Evolutionary conservation across 768 basidiomycete species (phyloP), one percentile per base, ranked within the genome.

Genomic region (Leccinum olivaceopallidum): DNA sequence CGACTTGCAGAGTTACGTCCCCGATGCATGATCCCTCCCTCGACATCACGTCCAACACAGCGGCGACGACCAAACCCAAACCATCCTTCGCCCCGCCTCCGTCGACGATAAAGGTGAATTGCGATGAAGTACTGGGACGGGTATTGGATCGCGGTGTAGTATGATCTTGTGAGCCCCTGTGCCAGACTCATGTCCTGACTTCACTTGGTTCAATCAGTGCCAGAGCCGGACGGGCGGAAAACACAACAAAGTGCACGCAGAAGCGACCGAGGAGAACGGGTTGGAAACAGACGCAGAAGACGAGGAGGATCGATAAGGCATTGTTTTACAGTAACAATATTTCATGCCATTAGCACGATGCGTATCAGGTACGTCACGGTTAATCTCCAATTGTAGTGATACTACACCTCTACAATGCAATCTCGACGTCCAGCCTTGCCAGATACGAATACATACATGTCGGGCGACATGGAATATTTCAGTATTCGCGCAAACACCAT

Each of bases 401-500:
- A 28, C 28, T 52, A 62, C 28, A 36, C 14, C 55, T 60, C 56
- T 58, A 92, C 67, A 92, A 78, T 22, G 90, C 88, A 65, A 92
- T 90, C 75, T 92, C 92, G 2, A 95, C 92, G 65, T 95, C 93
- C 63, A 93, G 69, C 60, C 92, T 80, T 13, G 92, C 90, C 57
- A 96, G 79, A 73, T 95, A 92, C 34, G 88, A 89, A 76, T 95
- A 94, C 28, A 28, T 1, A 94, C 28, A 28, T 1, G 71, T 96
- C 93, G 22, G 90, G 86, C 34, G 90, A 90, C 86, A 96, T 88
- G 61, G 93, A 83, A 73, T 95, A 95, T 67, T 92, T 89, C 58
- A 95, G 77, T 63, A 92, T 88, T 26, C 90, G 89, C 32, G 90
- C 93, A 75, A 94, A 97, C 59, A 93, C 83, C 83, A 95, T 93